Conservation (phyloP, 2,329 filamentous ascomycete genomes). For the Penicillium expansum region DNA sequence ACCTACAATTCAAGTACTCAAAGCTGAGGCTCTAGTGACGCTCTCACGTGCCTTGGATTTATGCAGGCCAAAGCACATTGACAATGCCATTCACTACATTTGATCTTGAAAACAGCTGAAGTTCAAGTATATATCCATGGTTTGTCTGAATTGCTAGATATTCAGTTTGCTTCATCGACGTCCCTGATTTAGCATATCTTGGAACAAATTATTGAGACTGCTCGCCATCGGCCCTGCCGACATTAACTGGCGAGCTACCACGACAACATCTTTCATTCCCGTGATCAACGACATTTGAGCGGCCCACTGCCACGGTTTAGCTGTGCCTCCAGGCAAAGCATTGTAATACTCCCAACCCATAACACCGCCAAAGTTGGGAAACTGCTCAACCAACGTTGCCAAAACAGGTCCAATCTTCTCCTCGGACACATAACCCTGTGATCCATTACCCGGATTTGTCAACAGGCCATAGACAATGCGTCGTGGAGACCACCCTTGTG, state of each 20-base stretch:
- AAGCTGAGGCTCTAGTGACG: no score
- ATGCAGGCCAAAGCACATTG: not conserved
- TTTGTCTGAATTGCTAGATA: not conserved
- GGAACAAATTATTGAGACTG: constrained; percentile 32
- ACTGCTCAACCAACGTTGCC: constrained; percentile 56
- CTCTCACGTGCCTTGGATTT: not conserved
- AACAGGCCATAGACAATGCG: constrained; percentile 78
- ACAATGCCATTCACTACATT: not conserved
- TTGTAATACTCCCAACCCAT: constrained; percentile 98
- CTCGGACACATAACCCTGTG: constrained; percentile 60
- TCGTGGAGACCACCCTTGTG: constrained; percentile 65
- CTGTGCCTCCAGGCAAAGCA: constrained; percentile 62
- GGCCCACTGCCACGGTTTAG: constrained; percentile 75
- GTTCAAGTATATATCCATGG: not conserved
- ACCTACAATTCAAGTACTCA: not conserved
- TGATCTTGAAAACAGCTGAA: not conserved
- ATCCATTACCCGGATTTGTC: constrained; percentile 73
- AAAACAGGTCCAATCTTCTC: constrained; percentile 58
- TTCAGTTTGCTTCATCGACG: constrained; percentile 4
- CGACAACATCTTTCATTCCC: constrained; percentile 42
- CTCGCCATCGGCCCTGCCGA: constrained; percentile 29
- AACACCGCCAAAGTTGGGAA: constrained; percentile 74
- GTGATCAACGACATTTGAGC: constrained; percentile 58
- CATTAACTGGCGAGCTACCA: constrained; percentile 32
- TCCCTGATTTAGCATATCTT: constrained; percentile 29